Conservation (phyloP, 208 protist species). For the Acanthamoeba culbertsoni region DNA sequence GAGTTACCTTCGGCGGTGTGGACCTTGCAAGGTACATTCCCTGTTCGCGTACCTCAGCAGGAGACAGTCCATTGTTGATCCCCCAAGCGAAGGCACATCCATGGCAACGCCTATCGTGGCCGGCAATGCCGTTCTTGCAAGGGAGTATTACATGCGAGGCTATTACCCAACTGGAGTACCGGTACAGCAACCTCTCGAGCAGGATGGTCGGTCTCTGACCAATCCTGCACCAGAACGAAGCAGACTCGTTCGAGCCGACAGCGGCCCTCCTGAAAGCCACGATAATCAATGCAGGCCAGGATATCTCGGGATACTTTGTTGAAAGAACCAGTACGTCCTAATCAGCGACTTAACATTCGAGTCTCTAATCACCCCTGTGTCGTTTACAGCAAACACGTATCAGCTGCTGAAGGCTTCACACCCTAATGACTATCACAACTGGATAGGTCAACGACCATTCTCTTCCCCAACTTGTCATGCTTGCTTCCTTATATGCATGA, state of each 20-base stretch:
- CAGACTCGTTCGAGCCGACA: not conserved
- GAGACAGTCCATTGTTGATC: too few species aligned
- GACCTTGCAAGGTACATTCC: too few species aligned
- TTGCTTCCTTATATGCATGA: not conserved
- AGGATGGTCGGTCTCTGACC: not conserved
- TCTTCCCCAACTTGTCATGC: not conserved
- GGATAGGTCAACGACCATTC: not conserved
- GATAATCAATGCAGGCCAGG: conserved; percentile 38
- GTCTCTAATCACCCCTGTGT: not conserved
- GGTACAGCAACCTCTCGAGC: not conserved
- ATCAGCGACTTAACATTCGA: not conserved
- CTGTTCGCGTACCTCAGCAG: too few species aligned
- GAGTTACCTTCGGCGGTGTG: not conserved
- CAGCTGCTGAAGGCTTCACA: not conserved
- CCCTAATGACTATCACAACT: not conserved
- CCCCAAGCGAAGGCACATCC: not conserved
- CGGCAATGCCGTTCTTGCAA: not conserved
- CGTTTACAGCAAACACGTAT: not conserved
- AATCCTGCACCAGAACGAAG: not conserved
- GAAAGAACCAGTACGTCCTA: not conserved
- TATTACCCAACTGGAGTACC: conserved; percentile 21
- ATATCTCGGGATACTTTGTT: conserved; percentile 26
- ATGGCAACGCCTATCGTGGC: not conserved
- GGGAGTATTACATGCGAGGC: conserved; percentile 24
- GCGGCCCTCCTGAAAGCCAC: not conserved